Evolutionary conservation across 768 basidiomycete species (phyloP), one percentile per base, ranked within the genome.

Genomic region (Russula dissimulans): DNA sequence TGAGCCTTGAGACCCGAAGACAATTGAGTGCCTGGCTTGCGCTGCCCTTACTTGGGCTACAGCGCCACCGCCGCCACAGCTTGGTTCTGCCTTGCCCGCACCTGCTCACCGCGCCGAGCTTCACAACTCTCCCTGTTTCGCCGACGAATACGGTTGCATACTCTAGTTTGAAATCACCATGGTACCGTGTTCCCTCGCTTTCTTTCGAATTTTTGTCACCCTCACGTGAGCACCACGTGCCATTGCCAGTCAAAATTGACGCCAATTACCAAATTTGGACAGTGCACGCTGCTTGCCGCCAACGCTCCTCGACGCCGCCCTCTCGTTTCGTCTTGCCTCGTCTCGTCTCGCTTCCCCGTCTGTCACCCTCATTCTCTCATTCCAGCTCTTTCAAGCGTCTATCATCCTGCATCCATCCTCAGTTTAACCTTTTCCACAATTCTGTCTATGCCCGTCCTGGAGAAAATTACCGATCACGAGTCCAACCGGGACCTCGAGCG

Each of bases 401-500:
- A 12, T 17, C 38, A 44, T 17, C 18, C 39, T 17, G 34, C 34
- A 29, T 38, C 42, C 34, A 5, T 7, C 36, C n/a, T 26, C 31
- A 14, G 36, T 42, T 48, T 34, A 10, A 12, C 32, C 36, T 8
- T 47, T 31, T 39, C n/a, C 34, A 47, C 43, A 58, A 44, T 26
- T 46, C 32, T 38, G 49, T 31, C 48, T n/a, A 67, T 67, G 67
- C 67, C 66, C 17, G 62, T 59, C 36, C 56, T 57, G 18, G 66
- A 67, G 26, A 67, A 67, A 64, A 59, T 59, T 48, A 31, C 34
- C 56, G 65, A 66, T 53, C 55, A 60, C 36, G 66, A 66, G 22
- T 11, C 46, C 54, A 60, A 17, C 47, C 60, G 59, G 41, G 66
- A 66, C 44, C 45, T 51, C 15, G 66, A 67, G 26, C 67, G 46